A percentile compares a stretch with the other conserved stretches of the same genome.
phyloP scores from a whole-genome alignment of 2,329 filamentous ascomycete species.

The Xylariales sp. region DNA sequence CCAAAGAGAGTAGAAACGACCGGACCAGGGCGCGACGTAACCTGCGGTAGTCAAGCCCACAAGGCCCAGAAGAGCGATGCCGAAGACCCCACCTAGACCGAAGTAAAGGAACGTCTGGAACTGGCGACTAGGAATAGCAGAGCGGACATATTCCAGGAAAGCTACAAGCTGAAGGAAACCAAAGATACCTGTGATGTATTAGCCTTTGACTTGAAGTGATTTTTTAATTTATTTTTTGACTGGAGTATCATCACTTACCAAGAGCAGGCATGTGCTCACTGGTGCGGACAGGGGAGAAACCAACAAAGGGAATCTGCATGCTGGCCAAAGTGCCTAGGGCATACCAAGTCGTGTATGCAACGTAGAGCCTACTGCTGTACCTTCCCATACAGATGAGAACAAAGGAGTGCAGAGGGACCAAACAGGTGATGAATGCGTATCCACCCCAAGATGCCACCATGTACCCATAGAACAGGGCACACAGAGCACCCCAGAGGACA shows the following conservation, averaged over 20 bases:
- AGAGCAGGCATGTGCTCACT: slow-evolving; percentile 98
- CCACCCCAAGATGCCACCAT: slow-evolving; percentile 99
- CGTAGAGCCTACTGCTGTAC: slow-evolving; percentile 90
- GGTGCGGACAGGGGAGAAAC: slow-evolving; percentile 91
- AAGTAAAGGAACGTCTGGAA: slow-evolving; percentile 86
- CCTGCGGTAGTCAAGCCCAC: slow-evolving; percentile 83
- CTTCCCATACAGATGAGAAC: slow-evolving; percentile 95
- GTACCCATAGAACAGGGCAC: slow-evolving; percentile 97
- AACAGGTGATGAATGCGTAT: slow-evolving; percentile 98
- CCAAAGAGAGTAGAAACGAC: slow-evolving; percentile 98
- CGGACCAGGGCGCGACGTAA: slow-evolving; percentile 94
- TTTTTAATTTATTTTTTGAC: no score
- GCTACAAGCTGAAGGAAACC: slow-evolving; percentile 91
- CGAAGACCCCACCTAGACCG: slow-evolving; percentile 70
- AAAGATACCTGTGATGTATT: slow-evolving; percentile 72
- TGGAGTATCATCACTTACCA: no score
- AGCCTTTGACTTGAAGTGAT: no score
- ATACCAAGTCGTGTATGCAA: slow-evolving; percentile 98
- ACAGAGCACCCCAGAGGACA: slow-evolving; percentile 92
- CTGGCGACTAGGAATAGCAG: slow-evolving; percentile 85
- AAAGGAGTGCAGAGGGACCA: slow-evolving; percentile 90
- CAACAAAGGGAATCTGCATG: slow-evolving; percentile 99
- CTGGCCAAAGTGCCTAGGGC: slow-evolving; percentile 91
- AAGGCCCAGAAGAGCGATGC: slow-evolving; percentile 60
- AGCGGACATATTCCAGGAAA: slow-evolving; percentile 85